Conservation (phyloP, 768 basidiomycete genomes). For the Paxillus involutus region DNA sequence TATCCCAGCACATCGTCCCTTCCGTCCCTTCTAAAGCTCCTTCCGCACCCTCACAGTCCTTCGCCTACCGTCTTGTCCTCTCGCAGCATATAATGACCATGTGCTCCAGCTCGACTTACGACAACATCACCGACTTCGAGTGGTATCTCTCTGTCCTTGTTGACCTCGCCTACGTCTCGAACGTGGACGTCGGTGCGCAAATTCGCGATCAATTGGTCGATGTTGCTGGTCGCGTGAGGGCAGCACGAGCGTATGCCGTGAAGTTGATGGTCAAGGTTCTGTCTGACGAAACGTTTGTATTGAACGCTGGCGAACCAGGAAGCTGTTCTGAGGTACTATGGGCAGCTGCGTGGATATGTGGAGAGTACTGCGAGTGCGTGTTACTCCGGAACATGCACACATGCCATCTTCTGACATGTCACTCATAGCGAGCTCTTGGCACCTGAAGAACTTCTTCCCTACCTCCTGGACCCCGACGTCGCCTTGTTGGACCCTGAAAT, state of each 20-base stretch:
- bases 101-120: conserved; percentile 80
- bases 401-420: conserved; percentile 3
- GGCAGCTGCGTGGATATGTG: conserved; percentile 96
- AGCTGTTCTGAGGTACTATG: conserved; percentile 85
- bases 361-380: conserved; percentile 87
- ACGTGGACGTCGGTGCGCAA: conserved; percentile 72
- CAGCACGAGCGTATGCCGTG: conserved; percentile 75
- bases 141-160: conserved; percentile 97
- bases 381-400: background rate
- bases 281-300: conserved; percentile 72
- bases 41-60: conserved; percentile 63
- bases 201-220: conserved; percentile 87
- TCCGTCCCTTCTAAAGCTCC: conserved; percentile 37
- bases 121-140: conserved; percentile 89
- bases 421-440: conserved; percentile 68
- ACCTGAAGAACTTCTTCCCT: conserved; percentile 69
- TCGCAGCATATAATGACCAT: conserved; percentile 84
- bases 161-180: conserved; percentile 86
- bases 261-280: conserved; percentile 81
- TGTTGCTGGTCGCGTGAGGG: conserved; percentile 78
- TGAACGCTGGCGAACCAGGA: conserved; percentile 64
- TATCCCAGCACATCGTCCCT: conserved; percentile 52
- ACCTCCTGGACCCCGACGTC: conserved; percentile 63
- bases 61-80: conserved; percentile 84
- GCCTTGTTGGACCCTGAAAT: conserved; percentile 61